Evolutionary conservation across 192 early-diverging fungal species (phyloP).

Genomic region (Dissophora globulifera): DNA sequence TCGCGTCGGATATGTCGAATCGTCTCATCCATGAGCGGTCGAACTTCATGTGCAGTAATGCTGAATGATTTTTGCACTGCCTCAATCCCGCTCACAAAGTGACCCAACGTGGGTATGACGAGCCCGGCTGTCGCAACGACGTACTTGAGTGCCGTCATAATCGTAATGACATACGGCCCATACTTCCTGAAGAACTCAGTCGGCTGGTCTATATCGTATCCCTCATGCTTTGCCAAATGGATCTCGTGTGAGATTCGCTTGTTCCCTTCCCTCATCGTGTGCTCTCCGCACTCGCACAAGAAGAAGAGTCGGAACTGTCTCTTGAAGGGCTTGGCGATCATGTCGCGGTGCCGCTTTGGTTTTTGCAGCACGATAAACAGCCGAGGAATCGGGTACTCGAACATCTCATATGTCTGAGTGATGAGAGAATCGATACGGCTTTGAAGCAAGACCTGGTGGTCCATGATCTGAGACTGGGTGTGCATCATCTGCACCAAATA

Average conservation of each 20-base stretch:
- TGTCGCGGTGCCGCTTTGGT: background rate
- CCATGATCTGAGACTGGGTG: background rate
- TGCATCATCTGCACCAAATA: no score
- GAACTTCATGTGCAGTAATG: no score
- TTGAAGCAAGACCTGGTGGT: background rate
- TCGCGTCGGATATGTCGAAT: no score
- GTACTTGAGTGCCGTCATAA: background rate
- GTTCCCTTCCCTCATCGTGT: background rate
- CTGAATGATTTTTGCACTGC: background rate
- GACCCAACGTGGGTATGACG: background rate
- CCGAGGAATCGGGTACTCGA: slow-evolving; percentile 1
- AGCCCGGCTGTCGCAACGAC: background rate
- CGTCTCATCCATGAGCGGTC: no score
- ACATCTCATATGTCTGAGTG: background rate
- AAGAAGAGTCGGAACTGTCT: slow-evolving; percentile 6
- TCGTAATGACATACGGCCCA: slow-evolving; percentile 1
- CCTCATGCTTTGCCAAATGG: slow-evolving; percentile 6
- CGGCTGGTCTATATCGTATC: background rate
- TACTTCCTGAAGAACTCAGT: background rate
- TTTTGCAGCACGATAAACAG: slow-evolving; percentile 16
- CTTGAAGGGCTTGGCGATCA: background rate
- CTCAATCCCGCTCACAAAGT: background rate
- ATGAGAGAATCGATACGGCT: background rate
- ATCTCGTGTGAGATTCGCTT: background rate
- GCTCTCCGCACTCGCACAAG: slow-evolving; percentile 8